These are phyloP conservation scores for Fomitopsis pinicola DNA, from an alignment of 1,284 basidiomycete species.

Conservation along the genomic window DNA sequence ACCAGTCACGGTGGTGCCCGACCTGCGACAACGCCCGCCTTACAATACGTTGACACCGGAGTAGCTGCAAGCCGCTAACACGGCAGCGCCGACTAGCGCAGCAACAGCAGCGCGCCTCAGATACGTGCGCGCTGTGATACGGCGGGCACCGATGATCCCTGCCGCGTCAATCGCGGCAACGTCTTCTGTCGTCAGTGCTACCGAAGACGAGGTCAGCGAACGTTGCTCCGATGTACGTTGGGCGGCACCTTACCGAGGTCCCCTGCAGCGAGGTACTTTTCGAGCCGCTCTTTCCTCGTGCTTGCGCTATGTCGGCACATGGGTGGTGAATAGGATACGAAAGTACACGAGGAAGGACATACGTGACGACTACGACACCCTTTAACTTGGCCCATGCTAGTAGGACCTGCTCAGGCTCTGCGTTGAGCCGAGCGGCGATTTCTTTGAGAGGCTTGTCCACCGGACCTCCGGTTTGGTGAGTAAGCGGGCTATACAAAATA, in stretches of 20 bases:
- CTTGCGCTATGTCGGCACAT: constrained; percentile 36
- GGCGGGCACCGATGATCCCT: constrained; percentile 29
- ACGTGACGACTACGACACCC: constrained; percentile 66
- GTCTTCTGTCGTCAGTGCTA: constrained; percentile 34
- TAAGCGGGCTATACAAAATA: constrained; percentile 59
- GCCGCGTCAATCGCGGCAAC: constrained; percentile 39
- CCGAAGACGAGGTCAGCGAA: neutral
- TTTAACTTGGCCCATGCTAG: constrained; percentile 66
- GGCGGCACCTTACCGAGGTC: constrained; percentile 33
- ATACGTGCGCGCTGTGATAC: constrained; percentile 16
- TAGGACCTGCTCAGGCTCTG: constrained; percentile 68
- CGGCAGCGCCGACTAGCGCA: constrained; percentile 21
- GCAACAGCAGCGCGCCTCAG: constrained; percentile 20
- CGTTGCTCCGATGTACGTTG: neutral
- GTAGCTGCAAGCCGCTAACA: constrained; percentile 21
- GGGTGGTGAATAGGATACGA: neutral
- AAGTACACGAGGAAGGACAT: constrained; percentile 18
- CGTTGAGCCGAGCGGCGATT: constrained; percentile 54
- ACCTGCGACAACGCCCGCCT: neutral
- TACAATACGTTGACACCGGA: constrained; percentile 21
- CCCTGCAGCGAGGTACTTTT: constrained; percentile 51
- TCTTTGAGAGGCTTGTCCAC: constrained; percentile 60
- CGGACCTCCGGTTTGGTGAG: constrained; percentile 62
- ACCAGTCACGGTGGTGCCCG: too few species aligned
- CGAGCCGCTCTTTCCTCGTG: constrained; percentile 46